These are phyloP conservation scores for Phytophthora tentaculata DNA, from an alignment of 352 stramenopile species.

Conservation along the genomic window DNA sequence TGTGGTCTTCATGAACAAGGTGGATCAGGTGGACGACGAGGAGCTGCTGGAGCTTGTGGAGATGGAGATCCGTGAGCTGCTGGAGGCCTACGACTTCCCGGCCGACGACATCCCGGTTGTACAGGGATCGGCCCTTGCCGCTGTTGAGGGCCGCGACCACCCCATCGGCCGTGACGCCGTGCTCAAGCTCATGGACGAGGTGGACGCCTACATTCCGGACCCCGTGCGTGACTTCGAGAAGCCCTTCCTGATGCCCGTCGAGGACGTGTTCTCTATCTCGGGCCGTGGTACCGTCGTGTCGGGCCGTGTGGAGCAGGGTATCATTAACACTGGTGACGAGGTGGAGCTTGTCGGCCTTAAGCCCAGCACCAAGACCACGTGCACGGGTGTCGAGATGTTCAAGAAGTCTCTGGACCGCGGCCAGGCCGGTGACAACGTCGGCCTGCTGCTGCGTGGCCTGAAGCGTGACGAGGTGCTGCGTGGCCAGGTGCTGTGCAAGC, in stretches of 20 bases:
- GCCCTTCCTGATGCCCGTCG: slow-evolving; percentile 96
- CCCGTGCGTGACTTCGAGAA: slow-evolving; percentile 94
- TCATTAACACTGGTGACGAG: slow-evolving; percentile 70
- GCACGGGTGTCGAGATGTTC: slow-evolving; percentile 97
- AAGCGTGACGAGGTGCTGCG: slow-evolving; percentile 95
- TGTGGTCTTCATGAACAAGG: slow-evolving; percentile 98
- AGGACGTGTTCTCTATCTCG: slow-evolving; percentile 98
- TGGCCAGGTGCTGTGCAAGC: slow-evolving; percentile 91
- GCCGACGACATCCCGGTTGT: slow-evolving; percentile 96
- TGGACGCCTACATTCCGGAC: slow-evolving; percentile 87
- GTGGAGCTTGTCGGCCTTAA: slow-evolving; percentile 59
- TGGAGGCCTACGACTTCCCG: slow-evolving; percentile 96
- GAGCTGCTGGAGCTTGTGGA: slow-evolving; percentile 46
- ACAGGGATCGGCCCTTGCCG: slow-evolving; percentile 92
- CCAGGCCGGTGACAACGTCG: slow-evolving; percentile 96
- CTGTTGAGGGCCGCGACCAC: slow-evolving; percentile 91
- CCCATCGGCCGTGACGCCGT: slow-evolving; percentile 88
- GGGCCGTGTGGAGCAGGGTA: slow-evolving; percentile 93
- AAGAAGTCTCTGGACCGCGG: slow-evolving; percentile 95
- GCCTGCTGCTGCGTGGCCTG: slow-evolving; percentile 92
- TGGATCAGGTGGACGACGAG: slow-evolving; percentile 49
- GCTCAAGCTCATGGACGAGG: slow-evolving; percentile 94
- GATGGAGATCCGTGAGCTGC: slow-evolving; percentile 45
- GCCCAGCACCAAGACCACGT: slow-evolving; percentile 53
- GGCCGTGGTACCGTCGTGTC: slow-evolving; percentile 97